Evolutionary conservation across 2,329 filamentous ascomycete species (phyloP).

Genomic region (Botrytis deweyae): DNA sequence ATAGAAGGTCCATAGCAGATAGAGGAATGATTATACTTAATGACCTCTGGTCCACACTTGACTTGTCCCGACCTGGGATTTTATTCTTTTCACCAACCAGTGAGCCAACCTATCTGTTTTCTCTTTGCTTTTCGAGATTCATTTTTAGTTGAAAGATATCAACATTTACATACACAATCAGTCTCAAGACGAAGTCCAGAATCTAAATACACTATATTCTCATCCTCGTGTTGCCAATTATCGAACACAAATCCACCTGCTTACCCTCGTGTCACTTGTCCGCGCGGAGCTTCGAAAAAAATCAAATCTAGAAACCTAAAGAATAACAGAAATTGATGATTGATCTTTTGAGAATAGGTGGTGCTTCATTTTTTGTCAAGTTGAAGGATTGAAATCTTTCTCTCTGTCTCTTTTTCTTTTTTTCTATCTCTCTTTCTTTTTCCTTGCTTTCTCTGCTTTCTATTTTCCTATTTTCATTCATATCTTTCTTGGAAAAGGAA

Average conservation of each 20-base stretch:
- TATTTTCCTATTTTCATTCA: background rate
- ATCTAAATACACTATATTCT: background rate
- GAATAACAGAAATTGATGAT: background rate
- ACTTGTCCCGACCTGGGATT: background rate
- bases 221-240: too few relatives aligned
- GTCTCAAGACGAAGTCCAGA: background rate
- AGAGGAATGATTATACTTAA: background rate
- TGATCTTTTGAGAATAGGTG: background rate
- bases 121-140: background rate
- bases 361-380: background rate
- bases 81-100: background rate
- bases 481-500: background rate
- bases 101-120: background rate
- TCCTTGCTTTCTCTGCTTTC: background rate
- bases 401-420: background rate
- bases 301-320: background rate
- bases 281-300: background rate
- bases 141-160: background rate
- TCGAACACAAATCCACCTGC: background rate
- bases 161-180: background rate
- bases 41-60: background rate
- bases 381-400: background rate
- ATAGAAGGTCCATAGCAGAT: background rate
- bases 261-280: background rate
- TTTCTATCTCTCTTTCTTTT: background rate